Percentiles rank a stretch among this genome's conserved stretches.
Conservation (phyloP, 495 filamentous ascomycete species). For the Amphirosellinia nigrospora region DNA sequence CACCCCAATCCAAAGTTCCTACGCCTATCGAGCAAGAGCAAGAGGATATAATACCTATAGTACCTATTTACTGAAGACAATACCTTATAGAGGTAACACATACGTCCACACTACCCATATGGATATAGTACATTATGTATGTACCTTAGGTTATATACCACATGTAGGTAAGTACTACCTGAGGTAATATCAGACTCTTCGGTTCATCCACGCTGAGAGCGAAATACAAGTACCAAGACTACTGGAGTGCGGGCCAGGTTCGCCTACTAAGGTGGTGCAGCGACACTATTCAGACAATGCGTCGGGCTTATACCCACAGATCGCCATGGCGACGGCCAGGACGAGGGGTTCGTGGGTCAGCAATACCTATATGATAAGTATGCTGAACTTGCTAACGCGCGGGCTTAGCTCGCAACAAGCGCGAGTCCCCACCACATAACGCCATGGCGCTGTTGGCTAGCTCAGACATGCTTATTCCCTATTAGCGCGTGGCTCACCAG, state of each 20-base stretch:
- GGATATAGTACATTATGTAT: too few relatives aligned
- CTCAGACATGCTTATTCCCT: constrained; percentile 35
- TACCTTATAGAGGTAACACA: not conserved
- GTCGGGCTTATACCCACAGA: constrained; percentile 33
- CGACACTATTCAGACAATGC: constrained; percentile 32
- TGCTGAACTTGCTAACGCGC: constrained; percentile 26
- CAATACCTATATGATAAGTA: constrained; percentile 28
- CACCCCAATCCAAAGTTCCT: not conserved
- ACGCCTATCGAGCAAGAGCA: not conserved
- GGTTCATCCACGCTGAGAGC: not conserved
- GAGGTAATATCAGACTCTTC: not conserved
- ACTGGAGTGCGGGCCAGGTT: constrained; percentile 17
- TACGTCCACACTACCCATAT: not conserved
- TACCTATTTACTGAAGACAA: not conserved
- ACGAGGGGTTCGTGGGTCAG: constrained; percentile 23
- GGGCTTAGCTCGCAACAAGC: not conserved
- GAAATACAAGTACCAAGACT: constrained; percentile 22
- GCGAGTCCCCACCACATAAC: not conserved
- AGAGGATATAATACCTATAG: not conserved
- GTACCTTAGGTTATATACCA: too few relatives aligned
- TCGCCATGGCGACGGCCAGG: constrained; percentile 40
- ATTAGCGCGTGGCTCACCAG: constrained; percentile 35
- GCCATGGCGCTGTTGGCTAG: constrained; percentile 27
- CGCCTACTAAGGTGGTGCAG: too few relatives aligned
- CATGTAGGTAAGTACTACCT: too few relatives aligned